phyloP scores from a whole-genome alignment of 495 filamentous ascomycete species.

The Penicillium bovifimosum region DNA sequence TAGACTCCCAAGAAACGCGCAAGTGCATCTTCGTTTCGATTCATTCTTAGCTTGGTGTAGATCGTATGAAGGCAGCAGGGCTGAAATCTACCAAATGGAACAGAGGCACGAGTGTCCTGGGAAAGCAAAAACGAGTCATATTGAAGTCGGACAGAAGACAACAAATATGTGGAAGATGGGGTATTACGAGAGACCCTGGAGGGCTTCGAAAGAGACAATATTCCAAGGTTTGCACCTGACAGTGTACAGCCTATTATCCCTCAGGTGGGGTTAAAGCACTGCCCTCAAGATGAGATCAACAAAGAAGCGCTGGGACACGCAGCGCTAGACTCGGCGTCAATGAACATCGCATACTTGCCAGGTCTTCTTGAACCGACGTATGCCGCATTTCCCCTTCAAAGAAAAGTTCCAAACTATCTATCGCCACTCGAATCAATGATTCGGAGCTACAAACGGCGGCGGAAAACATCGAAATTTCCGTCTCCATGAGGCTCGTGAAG shows the following conservation, averaged over 20 bases:
- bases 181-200: background rate
- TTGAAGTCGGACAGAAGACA: background rate
- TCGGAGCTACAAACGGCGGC: background rate
- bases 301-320: background rate
- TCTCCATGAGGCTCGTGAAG: constrained; percentile 1
- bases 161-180: background rate
- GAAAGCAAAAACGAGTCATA: constrained; percentile 10
- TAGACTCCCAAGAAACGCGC: background rate
- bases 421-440: background rate
- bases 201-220: background rate
- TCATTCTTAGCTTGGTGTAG: constrained; percentile 4
- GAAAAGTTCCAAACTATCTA: background rate
- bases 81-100: constrained; percentile 6
- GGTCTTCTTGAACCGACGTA: background rate
- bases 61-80: constrained; percentile 3
- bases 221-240: background rate
- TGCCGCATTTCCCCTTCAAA: background rate
- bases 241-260: background rate
- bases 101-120: background rate
- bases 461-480: background rate
- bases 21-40: background rate
- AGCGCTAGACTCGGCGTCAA: constrained; percentile 1
- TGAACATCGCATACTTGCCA: background rate
- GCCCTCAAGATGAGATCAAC: background rate
- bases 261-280: constrained; percentile 4